These are phyloP conservation scores for Piper longum DNA, from an alignment of 164 flowering plant genomes.

Conservation along the genomic window DNA sequence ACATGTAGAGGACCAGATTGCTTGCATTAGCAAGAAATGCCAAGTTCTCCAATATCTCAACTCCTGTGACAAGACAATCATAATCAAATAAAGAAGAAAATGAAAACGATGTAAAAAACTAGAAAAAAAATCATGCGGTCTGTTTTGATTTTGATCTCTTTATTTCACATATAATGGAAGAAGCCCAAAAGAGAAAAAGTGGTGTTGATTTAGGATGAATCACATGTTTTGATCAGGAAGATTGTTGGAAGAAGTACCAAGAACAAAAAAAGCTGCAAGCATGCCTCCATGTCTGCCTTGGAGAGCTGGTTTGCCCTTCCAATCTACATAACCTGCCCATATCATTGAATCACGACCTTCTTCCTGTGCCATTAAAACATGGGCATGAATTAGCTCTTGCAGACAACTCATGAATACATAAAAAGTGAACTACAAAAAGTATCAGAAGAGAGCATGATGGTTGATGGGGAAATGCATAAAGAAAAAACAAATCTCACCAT, in stretches of 20 bases:
- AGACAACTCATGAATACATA: background rate
- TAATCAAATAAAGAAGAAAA: background rate
- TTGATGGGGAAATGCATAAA: background rate
- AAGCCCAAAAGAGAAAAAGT: too few species aligned
- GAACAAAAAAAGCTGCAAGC: conserved; percentile 61
- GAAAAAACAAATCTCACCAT: conserved; percentile 30
- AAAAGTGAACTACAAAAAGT: background rate
- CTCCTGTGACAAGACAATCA: conserved; percentile 22
- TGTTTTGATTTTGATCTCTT: too few species aligned
- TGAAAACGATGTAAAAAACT: too few species aligned
- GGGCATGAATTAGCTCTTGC: background rate
- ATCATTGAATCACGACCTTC: conserved; percentile 16
- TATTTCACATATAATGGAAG: too few species aligned
- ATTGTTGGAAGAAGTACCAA: conserved; percentile 23
- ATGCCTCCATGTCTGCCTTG: conserved; percentile 69
- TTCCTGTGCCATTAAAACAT: conserved; percentile 19
- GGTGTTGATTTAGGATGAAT: too few species aligned
- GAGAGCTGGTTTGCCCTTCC: conserved; percentile 55
- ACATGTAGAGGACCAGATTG: conserved; percentile 64
- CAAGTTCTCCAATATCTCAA: conserved; percentile 72
- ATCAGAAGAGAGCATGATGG: background rate
- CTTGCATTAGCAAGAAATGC: conserved; percentile 78
- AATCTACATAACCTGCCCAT: conserved; percentile 66
- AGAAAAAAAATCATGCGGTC: too few species aligned
- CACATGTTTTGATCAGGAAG: background rate